Conservation (phyloP, 352 stramenopile species). For the Phytophthora pistaciae region DNA sequence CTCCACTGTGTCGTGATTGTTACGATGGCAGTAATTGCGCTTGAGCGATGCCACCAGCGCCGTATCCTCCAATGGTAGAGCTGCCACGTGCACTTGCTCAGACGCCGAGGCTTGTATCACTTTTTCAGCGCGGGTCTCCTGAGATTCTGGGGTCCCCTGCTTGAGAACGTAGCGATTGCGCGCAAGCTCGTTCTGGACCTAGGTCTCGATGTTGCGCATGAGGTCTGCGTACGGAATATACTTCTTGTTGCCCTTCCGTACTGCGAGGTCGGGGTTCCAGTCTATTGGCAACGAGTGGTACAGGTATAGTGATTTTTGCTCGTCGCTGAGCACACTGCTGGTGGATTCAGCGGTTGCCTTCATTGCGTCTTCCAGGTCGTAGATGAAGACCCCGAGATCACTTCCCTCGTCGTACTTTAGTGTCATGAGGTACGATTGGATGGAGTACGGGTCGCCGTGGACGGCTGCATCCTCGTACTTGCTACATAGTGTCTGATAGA, state of each 20-base stretch:
- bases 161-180: conserved; percentile 17
- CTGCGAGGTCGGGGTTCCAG: background rate
- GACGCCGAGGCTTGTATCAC: background rate
- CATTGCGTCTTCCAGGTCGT: background rate
- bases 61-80: background rate
- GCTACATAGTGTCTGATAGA: conserved; percentile 13
- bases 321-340: background rate
- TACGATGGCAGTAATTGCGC: conserved; percentile 12
- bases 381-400: background rate
- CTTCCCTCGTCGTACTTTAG: background rate
- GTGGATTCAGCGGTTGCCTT: too few species aligned
- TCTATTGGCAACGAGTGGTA: background rate
- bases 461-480: conserved; percentile 11
- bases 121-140: conserved; percentile 10
- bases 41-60: conserved; percentile 7
- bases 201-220: conserved; percentile 17
- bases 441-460: conserved; percentile 22
- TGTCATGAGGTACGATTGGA: conserved; percentile 21
- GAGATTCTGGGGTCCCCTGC: conserved; percentile 15
- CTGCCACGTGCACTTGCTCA: background rate
- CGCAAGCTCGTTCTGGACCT: conserved; percentile 14
- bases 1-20: conserved; percentile 20
- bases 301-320: conserved; percentile 5
- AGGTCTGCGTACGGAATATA: conserved; percentile 21
- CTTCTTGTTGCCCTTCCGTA: conserved; percentile 3